These are phyloP conservation scores for Cerioporus squamosus DNA, from an alignment of 1,284 basidiomycete genomes.

Conservation along the genomic window DNA sequence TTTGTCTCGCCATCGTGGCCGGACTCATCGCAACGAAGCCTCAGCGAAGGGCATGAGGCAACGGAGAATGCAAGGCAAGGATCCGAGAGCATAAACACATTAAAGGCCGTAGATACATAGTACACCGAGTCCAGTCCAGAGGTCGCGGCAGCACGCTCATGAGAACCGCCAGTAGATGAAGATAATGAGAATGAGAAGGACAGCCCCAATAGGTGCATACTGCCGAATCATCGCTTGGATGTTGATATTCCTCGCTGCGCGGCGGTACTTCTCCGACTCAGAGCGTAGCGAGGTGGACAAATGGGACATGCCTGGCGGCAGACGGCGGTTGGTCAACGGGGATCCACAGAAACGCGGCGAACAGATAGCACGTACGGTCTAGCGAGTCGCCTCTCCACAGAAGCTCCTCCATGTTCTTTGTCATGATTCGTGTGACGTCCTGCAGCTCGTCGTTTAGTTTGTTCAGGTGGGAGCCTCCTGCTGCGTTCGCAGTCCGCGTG, in stretches of 20 bases:
- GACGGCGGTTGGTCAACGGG: not conserved
- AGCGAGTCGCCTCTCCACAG: slow-evolving; percentile 97
- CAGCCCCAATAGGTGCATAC: slow-evolving; percentile 90
- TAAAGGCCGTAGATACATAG: slow-evolving; percentile 15
- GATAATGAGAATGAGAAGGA: slow-evolving; percentile 82
- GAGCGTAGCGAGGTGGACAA: slow-evolving; percentile 96
- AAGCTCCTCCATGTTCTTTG: slow-evolving; percentile 99
- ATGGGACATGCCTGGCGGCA: slow-evolving; percentile 86
- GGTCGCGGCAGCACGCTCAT: slow-evolving; percentile 33
- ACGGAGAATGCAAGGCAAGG: not conserved
- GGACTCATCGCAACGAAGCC: too few relatives aligned
- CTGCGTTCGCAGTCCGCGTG: slow-evolving; percentile 83
- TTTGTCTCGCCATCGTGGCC: not conserved
- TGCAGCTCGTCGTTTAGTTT: slow-evolving; percentile 95
- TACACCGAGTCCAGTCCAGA: slow-evolving; percentile 14
- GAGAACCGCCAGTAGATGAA: slow-evolving; percentile 93
- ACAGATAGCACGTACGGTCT: slow-evolving; percentile 66
- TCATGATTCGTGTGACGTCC: slow-evolving; percentile 99
- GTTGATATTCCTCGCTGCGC: slow-evolving; percentile 95
- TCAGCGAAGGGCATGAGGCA: not conserved
- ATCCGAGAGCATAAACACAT: slow-evolving; percentile 10
- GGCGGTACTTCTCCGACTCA: slow-evolving; percentile 97
- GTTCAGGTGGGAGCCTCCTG: slow-evolving; percentile 76
- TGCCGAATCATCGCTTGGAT: slow-evolving; percentile 92
- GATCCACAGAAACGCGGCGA: not conserved